phyloP scores from a whole-genome alignment of 176 grass and related monocot genomes.

The Oryza australiensis region DNA sequence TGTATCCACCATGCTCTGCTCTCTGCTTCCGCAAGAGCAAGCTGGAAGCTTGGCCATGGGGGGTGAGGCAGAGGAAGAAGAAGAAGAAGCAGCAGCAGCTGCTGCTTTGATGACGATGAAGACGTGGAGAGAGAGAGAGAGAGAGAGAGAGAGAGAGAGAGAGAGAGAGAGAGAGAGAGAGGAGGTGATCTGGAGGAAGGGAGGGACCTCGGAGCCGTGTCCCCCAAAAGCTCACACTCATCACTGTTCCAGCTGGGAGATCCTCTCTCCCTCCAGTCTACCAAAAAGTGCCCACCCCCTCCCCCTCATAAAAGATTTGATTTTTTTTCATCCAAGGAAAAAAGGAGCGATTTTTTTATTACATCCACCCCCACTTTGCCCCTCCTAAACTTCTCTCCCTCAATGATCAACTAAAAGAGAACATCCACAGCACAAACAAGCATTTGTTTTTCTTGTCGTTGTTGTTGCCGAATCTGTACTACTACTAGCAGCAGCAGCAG shows the following conservation, averaged over 20 bases:
- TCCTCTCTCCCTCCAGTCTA: slow-evolving; percentile 15
- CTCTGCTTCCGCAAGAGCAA: not conserved
- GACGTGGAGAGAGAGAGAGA: no score
- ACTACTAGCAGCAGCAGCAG: not conserved
- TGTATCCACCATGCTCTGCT: not conserved
- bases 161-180: not conserved
- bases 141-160: not conserved
- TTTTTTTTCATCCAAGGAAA: not conserved
- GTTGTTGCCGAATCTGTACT: not conserved
- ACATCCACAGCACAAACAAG: not conserved
- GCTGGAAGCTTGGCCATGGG: not conserved
- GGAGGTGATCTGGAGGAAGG: slow-evolving; percentile 20
- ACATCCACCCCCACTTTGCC: not conserved
- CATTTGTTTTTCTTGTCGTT: not conserved
- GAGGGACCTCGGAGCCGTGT: slow-evolving; percentile 45
- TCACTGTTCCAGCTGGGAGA: slow-evolving; percentile 61
- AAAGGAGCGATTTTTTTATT: not conserved
- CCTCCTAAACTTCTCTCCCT: not conserved
- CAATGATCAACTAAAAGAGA: not conserved
- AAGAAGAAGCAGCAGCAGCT: not conserved
- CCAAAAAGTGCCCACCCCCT: not conserved
- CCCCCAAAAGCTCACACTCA: slow-evolving; percentile 62
- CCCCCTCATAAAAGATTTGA: not conserved
- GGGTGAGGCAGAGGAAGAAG: not conserved
- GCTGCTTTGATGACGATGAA: not conserved